Conservation (phyloP, 805 yeast species). For the Suhomyces kilbournensis region DNA sequence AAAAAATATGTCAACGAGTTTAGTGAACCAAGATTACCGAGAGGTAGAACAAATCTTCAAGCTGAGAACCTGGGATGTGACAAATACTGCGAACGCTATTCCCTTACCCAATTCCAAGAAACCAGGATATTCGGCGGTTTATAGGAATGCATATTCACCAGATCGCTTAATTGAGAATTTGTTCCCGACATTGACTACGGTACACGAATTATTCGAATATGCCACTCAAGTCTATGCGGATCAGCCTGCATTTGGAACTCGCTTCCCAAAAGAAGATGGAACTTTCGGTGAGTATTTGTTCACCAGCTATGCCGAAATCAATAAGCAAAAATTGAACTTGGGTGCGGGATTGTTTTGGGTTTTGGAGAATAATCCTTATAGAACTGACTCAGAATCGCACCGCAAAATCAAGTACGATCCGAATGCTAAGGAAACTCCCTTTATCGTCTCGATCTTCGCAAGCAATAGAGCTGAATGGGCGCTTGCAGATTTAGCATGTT, state of each 20-base stretch:
- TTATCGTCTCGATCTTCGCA: slow-evolving; percentile 55
- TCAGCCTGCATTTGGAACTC: slow-evolving; percentile 45
- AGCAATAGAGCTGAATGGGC: slow-evolving; percentile 67
- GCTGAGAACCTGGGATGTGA: slow-evolving; percentile 10
- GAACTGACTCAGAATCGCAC: slow-evolving; percentile 23
- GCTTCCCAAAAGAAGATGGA: slow-evolving; percentile 27
- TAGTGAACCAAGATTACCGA: neutral
- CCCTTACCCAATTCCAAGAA: slow-evolving; percentile 38
- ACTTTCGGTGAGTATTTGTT: slow-evolving; percentile 30
- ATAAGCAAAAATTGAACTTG: slow-evolving; percentile 27
- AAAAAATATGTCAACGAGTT: neutral
- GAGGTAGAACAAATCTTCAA: neutral
- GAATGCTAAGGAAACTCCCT: slow-evolving; percentile 27
- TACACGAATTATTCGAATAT: slow-evolving; percentile 43
- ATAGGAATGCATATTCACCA: slow-evolving; percentile 36
- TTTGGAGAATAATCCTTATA: slow-evolving; percentile 31
- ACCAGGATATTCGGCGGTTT: slow-evolving; percentile 51
- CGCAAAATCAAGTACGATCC: slow-evolving; percentile 19
- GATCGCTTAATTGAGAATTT: slow-evolving; percentile 30
- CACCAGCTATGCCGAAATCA: slow-evolving; percentile 27
- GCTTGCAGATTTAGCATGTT: slow-evolving; percentile 65
- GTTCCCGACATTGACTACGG: slow-evolving; percentile 46
- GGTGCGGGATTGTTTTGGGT: slow-evolving; percentile 41
- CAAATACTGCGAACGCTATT: slow-evolving; percentile 8
- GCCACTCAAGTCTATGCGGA: slow-evolving; percentile 35